phyloP scores from a whole-genome alignment of 2,329 filamentous ascomycete genomes.

The Amphichorda felina region DNA sequence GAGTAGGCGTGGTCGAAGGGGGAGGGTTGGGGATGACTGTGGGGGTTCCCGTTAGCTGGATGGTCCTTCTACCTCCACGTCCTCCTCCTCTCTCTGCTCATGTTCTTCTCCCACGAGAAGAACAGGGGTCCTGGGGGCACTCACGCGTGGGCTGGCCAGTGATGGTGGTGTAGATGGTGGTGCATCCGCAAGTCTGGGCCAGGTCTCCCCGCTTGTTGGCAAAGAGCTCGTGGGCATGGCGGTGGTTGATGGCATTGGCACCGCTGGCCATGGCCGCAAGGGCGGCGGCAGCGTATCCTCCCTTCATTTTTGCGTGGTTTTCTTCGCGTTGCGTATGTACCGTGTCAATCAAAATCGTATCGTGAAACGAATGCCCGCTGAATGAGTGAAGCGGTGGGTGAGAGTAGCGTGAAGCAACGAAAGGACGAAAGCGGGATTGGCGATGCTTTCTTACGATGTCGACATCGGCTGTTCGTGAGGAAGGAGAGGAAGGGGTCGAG shows the following conservation, averaged over 20 bases:
- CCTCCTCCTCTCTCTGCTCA: neutral
- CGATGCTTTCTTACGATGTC: conserved; percentile 37
- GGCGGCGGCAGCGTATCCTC: conserved; percentile 52
- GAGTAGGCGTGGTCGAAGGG: conserved; percentile 10
- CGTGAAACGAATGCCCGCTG: conserved; percentile 64
- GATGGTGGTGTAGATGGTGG: conserved; percentile 61
- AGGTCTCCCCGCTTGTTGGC: conserved; percentile 30
- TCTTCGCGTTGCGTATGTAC: conserved; percentile 2
- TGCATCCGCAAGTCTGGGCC: conserved; percentile 52
- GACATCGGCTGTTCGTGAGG: conserved; percentile 34
- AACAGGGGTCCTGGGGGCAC: conserved; percentile 9
- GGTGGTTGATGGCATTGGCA: conserved; percentile 42
- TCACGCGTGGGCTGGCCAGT: conserved; percentile 55
- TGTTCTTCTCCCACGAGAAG: neutral
- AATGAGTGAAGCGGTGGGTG: conserved; percentile 74
- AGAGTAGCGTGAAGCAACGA: conserved; percentile 27
- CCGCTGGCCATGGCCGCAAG: conserved; percentile 45
- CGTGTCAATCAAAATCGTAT: conserved; percentile 8
- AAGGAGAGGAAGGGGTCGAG: conserved; percentile 21
- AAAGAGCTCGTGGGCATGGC: conserved; percentile 51
- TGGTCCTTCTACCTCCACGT: too few species aligned
- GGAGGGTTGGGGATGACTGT: conserved; percentile 27
- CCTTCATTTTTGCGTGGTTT: conserved; percentile 52
- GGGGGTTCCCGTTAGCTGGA: conserved; percentile 2
- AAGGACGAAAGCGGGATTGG: conserved; percentile 35